Evolutionary conservation across 2,329 filamentous ascomycete genomes (phyloP).

Genomic region (Ophiostoma angusticollis): DNA sequence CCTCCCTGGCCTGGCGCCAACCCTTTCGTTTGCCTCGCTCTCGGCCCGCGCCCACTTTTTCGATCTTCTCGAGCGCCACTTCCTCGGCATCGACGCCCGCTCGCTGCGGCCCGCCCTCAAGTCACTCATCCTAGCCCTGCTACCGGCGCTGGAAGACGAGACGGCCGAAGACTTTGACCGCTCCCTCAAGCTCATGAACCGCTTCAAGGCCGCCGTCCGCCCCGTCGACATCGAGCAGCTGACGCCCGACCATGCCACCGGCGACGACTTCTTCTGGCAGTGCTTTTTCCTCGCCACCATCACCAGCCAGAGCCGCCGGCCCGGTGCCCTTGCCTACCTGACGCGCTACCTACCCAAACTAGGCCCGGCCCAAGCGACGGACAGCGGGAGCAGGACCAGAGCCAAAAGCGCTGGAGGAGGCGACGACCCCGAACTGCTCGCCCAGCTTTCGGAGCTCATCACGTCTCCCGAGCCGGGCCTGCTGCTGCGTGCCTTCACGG

Average conservation of each 20-base stretch:
- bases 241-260: slow-evolving; percentile 41
- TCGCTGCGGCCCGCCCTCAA: slow-evolving; percentile 79
- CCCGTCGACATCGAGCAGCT: slow-evolving; percentile 36
- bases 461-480: slow-evolving; percentile 85
- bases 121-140: slow-evolving; percentile 72
- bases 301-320: slow-evolving; percentile 71
- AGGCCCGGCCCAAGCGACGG: slow-evolving; percentile 27
- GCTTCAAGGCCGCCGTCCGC: slow-evolving; percentile 57
- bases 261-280: slow-evolving; percentile 93
- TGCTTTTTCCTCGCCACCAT: slow-evolving; percentile 91
- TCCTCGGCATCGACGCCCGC: slow-evolving; percentile 57
- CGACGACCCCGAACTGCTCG: slow-evolving; percentile 33
- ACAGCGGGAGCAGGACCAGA: slow-evolving; percentile 16
- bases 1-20: slow-evolving; percentile 76
- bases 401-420: slow-evolving; percentile 18
- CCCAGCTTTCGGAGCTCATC: slow-evolving; percentile 50
- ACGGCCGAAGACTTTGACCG: slow-evolving; percentile 94
- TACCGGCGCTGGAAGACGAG: slow-evolving; percentile 90
- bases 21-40: slow-evolving; percentile 87
- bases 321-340: slow-evolving; percentile 80
- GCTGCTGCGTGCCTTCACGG: slow-evolving; percentile 80
- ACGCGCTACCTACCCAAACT: slow-evolving; percentile 65
- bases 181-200: slow-evolving; percentile 65
- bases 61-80: slow-evolving; percentile 66
- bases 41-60: slow-evolving; percentile 80